Conservation (phyloP, 148 eudicot genomes). For the Silene conica region DNA sequence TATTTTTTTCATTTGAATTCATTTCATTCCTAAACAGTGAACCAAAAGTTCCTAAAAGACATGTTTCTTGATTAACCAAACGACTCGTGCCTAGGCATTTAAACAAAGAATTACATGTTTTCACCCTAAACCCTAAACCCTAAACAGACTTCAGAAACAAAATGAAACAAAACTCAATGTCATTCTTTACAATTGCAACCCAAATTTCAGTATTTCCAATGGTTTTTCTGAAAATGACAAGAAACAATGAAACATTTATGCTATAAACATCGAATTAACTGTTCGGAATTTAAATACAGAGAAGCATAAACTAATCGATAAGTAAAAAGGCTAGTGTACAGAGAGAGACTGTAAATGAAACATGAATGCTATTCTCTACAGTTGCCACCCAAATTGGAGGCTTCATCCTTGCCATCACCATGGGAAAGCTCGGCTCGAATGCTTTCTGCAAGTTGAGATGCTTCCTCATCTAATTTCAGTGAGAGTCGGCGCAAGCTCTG, state of each 20-base stretch:
- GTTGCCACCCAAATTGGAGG: slow-evolving; percentile 32
- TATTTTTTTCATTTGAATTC: no score
- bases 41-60: no score
- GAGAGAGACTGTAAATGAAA: neutral
- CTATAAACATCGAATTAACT: slow-evolving; percentile 2
- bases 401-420: slow-evolving; percentile 42
- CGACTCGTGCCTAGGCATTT: no score
- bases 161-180: no score
- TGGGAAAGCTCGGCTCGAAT: slow-evolving; percentile 50
- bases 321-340: slow-evolving; percentile 15
- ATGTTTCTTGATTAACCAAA: no score
- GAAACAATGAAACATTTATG: neutral
- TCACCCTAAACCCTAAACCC: no score
- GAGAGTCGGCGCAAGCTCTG: slow-evolving; percentile 71
- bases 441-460: slow-evolving; percentile 53
- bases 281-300: slow-evolving; percentile 6
- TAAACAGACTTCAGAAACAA: no score
- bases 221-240: no score
- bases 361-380: slow-evolving; percentile 21
- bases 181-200: neutral
- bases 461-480: slow-evolving; percentile 58
- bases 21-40: no score
- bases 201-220: no score
- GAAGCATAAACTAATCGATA: neutral
- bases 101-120: no score